Base-by-base conservation (phyloP, 1,284 basidiomycete genomes). In the Naganishia sp. region DNA sequence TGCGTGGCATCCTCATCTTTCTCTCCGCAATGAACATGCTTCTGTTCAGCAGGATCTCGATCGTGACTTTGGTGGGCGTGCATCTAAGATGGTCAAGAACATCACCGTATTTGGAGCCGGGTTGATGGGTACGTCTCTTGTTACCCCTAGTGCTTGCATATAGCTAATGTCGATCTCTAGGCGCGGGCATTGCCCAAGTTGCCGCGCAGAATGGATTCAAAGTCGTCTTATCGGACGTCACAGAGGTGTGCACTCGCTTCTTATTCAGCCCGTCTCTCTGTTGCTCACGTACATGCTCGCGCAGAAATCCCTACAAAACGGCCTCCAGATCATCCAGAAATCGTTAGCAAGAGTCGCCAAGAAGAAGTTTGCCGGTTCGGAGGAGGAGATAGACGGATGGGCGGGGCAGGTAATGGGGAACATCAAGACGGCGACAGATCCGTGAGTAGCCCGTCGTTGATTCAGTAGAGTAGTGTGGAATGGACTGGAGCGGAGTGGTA, bases 301-400 rank as follows among this genome's bases (percentile, higher is more conserved):
- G 13, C 48, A 67, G 65, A 25, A 52, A 55, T 64, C 64, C n/a
- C 54, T 60, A 7, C 43, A 63, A 44, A 84, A 84, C 71, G 84
- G 84, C 28, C 74, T 81, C 49, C 77, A 73, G 56, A 85, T 84
- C 76, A 85, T 86, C 72, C 72, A 77, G 68, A 84, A 83, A 71
- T 84, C 83, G 15, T 77, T 85, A 28, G 73, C 75, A 2, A 79
- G 84, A 42, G 79, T 85, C 65, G 83, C 81, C 70, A 84, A 84
- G 74, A 81, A 82, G 68, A 72, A 77, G 68, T 77, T 79, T 56
- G 79, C 80, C 65, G 66, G 74, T 39, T 48, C 16, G 28, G 64
- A 66, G 44, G 61, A 70, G 5, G 76, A 72, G 52, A 43, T 55
- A 21, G 74, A 81, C 61, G 76, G 79, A 64, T 67, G 46, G 45